Evolutionary conservation across 805 yeast species (phyloP).

Genomic region (Wickerhamomyces pijperi): DNA sequence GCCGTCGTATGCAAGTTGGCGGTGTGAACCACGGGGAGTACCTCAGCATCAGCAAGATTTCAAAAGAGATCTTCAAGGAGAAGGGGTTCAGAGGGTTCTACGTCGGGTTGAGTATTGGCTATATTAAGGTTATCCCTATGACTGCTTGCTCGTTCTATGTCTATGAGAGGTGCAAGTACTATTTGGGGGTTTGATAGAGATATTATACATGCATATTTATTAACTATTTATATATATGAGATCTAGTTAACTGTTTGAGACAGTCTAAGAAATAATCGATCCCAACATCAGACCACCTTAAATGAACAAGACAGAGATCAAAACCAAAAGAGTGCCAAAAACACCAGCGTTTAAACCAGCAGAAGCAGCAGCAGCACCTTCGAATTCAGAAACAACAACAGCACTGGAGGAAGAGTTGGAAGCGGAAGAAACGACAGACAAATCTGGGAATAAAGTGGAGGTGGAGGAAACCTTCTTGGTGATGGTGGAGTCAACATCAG

Average conservation of each 20-base stretch:
- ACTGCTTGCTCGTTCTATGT: slow-evolving; percentile 93
- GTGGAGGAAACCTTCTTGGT: not conserved
- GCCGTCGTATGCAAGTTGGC: slow-evolving; percentile 94
- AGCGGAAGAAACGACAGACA: not conserved
- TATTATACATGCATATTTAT: no score
- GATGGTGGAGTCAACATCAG: not conserved
- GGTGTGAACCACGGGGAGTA: slow-evolving; percentile 55
- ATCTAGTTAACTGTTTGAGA: no score
- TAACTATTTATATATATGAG: no score
- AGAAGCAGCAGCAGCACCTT: not conserved
- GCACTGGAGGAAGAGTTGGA: not conserved
- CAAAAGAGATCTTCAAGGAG: slow-evolving; percentile 51
- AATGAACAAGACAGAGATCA: not conserved
- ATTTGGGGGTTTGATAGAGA: slow-evolving; percentile 31
- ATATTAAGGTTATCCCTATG: slow-evolving; percentile 93
- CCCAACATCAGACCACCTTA: no score
- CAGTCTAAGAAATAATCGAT: no score
- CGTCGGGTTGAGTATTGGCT: slow-evolving; percentile 92
- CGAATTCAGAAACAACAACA: not conserved
- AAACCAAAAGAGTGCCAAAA: not conserved
- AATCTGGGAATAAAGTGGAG: not conserved
- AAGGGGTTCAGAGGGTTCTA: slow-evolving; percentile 81
- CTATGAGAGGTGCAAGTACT: slow-evolving; percentile 73
- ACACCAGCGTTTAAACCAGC: not conserved
- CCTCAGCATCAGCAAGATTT: slow-evolving; percentile 41